phyloP scores from a whole-genome alignment of 2,329 filamentous ascomycete genomes.

The Ascosphaera aggregata region DNA sequence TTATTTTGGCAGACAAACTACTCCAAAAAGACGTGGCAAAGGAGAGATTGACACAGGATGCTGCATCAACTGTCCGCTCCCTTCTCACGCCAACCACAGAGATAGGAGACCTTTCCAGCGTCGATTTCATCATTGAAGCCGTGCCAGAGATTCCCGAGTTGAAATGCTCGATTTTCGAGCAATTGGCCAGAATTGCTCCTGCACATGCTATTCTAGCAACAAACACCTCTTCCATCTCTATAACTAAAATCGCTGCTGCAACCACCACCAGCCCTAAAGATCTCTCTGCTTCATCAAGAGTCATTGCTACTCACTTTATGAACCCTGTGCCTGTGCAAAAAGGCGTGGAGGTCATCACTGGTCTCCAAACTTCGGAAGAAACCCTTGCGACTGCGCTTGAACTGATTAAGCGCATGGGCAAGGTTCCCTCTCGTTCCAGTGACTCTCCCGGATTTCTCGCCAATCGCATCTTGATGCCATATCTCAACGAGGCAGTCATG shows the following conservation, averaged over 20 bases:
- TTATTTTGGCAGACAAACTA: slow-evolving; percentile 46
- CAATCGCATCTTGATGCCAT: slow-evolving; percentile 95
- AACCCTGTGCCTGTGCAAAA: slow-evolving; percentile 95
- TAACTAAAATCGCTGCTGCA: slow-evolving; percentile 82
- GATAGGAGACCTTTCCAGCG: slow-evolving; percentile 53
- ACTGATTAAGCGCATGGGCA: slow-evolving; percentile 83
- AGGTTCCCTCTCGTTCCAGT: slow-evolving; percentile 65
- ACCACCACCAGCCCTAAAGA: slow-evolving; percentile 59
- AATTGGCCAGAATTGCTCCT: slow-evolving; percentile 59
- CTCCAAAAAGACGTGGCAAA: slow-evolving; percentile 84
- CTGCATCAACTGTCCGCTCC: slow-evolving; percentile 49
- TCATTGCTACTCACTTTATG: slow-evolving; percentile 97
- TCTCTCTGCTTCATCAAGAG: slow-evolving; percentile 58
- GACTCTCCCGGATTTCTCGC: slow-evolving; percentile 89
- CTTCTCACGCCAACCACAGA: slow-evolving; percentile 47
- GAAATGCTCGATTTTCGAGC: slow-evolving; percentile 69
- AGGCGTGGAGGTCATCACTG: slow-evolving; percentile 92
- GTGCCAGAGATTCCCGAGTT: slow-evolving; percentile 78
- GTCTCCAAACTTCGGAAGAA: slow-evolving; percentile 64
- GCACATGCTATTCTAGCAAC: slow-evolving; percentile 79
- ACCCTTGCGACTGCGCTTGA: slow-evolving; percentile 64
- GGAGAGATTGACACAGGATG: slow-evolving; percentile 57
- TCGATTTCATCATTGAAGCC: slow-evolving; percentile 94
- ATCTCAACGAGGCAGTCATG: slow-evolving; percentile 95
- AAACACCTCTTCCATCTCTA: slow-evolving; percentile 96